Base-by-base conservation (phyloP, 495 filamentous ascomycete genomes). In the Penicillium arizonense region DNA sequence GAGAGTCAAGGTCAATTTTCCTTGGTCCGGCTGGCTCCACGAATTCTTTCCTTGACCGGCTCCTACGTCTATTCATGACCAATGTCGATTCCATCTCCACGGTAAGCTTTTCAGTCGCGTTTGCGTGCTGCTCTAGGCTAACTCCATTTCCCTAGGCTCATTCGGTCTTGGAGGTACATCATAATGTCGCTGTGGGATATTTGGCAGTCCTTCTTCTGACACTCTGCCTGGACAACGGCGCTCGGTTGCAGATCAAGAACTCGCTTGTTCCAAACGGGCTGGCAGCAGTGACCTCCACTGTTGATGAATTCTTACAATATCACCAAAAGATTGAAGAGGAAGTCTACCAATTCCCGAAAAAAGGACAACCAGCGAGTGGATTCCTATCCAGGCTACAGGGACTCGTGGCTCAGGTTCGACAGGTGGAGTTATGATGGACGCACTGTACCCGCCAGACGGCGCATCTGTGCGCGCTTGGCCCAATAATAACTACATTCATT, bases 101-200 rank as follows among this genome's bases (percentile, higher is more conserved):
- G 68, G 79, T 82, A 76, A 62, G 73, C 5, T 24, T 23, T 5
- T 37, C n/a, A 14, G 2, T 18, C 28, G 18, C 20, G 34, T 32
- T 33, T 35, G 2, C 30, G 28, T 33, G 24, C 40, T 46, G 7
- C 8, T 13, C 33, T 7, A 7, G 20, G 37, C 43, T 56, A 39
- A 39, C 39, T 48, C 9, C 20, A 52, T 36, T 47, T 32, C 20
- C 16, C 16, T 55, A 96, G 90, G 91, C 89, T 49, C 84, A 89
- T 65, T 94, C 91, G 0, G 81, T 92, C 61, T 79, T 90, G 64
- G 89, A 90, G 59, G 85, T 86, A n/a, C 86, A 87, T 45, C 81
- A 85, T 45, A 96, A 93, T 65, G 91, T 99, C 26, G 88, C 89
- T 3, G 85, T 92, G 52, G 95, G 95, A 24, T 99, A 96, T 61